These are phyloP conservation scores for Wickerhamiella domercqiae DNA, from an alignment of 805 yeast genomes.

Conservation along the genomic window DNA sequence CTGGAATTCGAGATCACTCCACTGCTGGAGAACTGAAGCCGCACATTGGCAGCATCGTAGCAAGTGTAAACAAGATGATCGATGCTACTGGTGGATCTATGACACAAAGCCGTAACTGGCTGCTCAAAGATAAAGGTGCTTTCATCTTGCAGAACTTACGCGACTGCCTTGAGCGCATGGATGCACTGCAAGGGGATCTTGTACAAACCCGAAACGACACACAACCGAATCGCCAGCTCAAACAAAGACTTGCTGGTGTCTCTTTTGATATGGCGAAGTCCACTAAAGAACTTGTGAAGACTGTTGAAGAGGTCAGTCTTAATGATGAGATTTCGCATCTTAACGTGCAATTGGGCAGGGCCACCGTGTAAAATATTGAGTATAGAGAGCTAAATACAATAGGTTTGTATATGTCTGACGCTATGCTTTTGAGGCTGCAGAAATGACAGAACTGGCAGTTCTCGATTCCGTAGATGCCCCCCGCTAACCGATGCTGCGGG, in stretches of 20 bases:
- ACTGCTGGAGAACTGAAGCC: slow-evolving; percentile 58
- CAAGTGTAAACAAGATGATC: slow-evolving; percentile 72
- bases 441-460: too few species aligned
- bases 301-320: slow-evolving; percentile 86
- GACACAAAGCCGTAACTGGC: slow-evolving; percentile 75
- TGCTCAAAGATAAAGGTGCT: slow-evolving; percentile 75
- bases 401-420: too few species aligned
- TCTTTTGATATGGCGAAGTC: slow-evolving; percentile 94
- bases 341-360: slow-evolving; percentile 35
- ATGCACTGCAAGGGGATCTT: slow-evolving; percentile 32
- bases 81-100: slow-evolving; percentile 76
- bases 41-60: slow-evolving; percentile 61
- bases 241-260: slow-evolving; percentile 88
- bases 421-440: too few species aligned
- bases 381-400: too few species aligned
- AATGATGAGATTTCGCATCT: slow-evolving; percentile 72
- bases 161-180: slow-evolving; percentile 78
- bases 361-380: too few species aligned
- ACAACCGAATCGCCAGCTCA: slow-evolving; percentile 65
- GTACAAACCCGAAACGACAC: slow-evolving; percentile 23
- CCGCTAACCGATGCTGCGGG: too few species aligned
- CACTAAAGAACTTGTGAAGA: slow-evolving; percentile 74
- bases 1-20: slow-evolving; percentile 35
- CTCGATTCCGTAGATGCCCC: too few species aligned
- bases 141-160: slow-evolving; percentile 80